Percentiles rank a stretch among this genome's conserved stretches.
phyloP scores from a whole-genome alignment of 768 basidiomycete species.

The Crucibulum laeve region DNA sequence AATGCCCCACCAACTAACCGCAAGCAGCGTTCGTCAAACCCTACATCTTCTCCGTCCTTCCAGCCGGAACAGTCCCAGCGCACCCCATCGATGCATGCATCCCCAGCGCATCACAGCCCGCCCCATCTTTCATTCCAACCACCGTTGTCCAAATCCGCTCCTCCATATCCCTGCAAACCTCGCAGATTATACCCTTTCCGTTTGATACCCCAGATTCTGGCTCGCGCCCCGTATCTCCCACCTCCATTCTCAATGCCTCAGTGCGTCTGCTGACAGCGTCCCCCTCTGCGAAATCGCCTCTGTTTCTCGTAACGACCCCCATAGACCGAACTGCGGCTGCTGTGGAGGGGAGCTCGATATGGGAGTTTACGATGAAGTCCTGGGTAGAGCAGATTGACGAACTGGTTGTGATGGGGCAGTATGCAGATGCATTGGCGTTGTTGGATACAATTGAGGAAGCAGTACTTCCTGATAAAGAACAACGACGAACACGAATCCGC shows the following conservation, averaged over 20 bases:
- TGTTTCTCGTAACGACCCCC: slow-evolving; percentile 70
- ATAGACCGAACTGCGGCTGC: slow-evolving; percentile 62
- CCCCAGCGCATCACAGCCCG: slow-evolving; percentile 16
- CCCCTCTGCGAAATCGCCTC: slow-evolving; percentile 43
- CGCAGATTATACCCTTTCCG: slow-evolving; percentile 65
- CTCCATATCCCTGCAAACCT: slow-evolving; percentile 54
- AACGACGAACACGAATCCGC: slow-evolving; percentile 54
- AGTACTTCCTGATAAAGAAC: slow-evolving; percentile 59
- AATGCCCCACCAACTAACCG: background rate
- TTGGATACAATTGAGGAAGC: slow-evolving; percentile 64
- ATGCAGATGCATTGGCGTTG: slow-evolving; percentile 77
- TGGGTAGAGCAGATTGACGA: slow-evolving; percentile 87
- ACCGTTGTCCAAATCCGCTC: slow-evolving; percentile 70
- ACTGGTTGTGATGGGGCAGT: slow-evolving; percentile 61
- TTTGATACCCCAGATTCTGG: slow-evolving; percentile 33
- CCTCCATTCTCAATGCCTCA: slow-evolving; percentile 36
- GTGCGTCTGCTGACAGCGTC: slow-evolving; percentile 65
- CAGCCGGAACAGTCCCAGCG: slow-evolving; percentile 53
- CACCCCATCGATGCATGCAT: slow-evolving; percentile 17
- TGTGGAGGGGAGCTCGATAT: slow-evolving; percentile 73
- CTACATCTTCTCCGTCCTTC: slow-evolving; percentile 73
- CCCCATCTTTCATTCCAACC: slow-evolving; percentile 41
- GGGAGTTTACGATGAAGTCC: slow-evolving; percentile 66
- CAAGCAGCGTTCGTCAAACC: slow-evolving; percentile 65
- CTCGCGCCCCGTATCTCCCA: slow-evolving; percentile 19